A percentile compares a stretch with the other conserved stretches of the same genome.
These are phyloP conservation scores for Talaromyces amestolkiae DNA, from an alignment of 2,329 filamentous ascomycete species.

Conservation along the genomic window DNA sequence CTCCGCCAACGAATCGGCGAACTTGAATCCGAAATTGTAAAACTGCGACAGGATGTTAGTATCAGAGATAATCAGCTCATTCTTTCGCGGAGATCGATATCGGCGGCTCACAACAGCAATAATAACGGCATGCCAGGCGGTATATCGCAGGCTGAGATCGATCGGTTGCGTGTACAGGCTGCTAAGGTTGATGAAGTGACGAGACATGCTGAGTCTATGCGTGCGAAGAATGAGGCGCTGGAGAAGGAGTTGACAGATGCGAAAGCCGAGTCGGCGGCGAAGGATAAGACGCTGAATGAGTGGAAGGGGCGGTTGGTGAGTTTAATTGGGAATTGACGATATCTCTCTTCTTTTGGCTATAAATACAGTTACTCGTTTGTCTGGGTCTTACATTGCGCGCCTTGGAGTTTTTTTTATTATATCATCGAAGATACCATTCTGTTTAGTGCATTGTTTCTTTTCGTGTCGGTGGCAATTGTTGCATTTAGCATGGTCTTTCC, in stretches of 20 bases:
- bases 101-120: background rate
- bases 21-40: conserved; percentile 19
- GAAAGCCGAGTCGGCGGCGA: conserved; percentile 13
- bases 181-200: conserved; percentile 14
- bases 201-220: conserved; percentile 14
- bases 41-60: conserved; percentile 20
- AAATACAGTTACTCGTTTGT: background rate
- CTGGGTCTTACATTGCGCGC: background rate
- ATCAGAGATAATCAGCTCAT: conserved; percentile 21
- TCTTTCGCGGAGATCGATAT: conserved; percentile 17
- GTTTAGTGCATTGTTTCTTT: conserved; percentile 4
- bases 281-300: conserved; percentile 18
- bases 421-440: conserved; percentile 13
- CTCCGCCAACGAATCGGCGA: conserved; percentile 20
- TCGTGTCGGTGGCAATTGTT: background rate
- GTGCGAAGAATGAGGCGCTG: conserved; percentile 13
- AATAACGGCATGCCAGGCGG: background rate
- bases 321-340: conserved; percentile 16
- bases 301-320: conserved; percentile 20
- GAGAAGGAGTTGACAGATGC: conserved; percentile 17
- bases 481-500: background rate
- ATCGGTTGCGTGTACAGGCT: conserved; percentile 15
- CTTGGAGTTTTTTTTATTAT: background rate
- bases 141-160: conserved; percentile 18
- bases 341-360: background rate